Evolutionary conservation across 2,329 filamentous ascomycete species (phyloP), one percentile per base, ranked within the genome.

Genomic region (Exserohilum rostratum): DNA sequence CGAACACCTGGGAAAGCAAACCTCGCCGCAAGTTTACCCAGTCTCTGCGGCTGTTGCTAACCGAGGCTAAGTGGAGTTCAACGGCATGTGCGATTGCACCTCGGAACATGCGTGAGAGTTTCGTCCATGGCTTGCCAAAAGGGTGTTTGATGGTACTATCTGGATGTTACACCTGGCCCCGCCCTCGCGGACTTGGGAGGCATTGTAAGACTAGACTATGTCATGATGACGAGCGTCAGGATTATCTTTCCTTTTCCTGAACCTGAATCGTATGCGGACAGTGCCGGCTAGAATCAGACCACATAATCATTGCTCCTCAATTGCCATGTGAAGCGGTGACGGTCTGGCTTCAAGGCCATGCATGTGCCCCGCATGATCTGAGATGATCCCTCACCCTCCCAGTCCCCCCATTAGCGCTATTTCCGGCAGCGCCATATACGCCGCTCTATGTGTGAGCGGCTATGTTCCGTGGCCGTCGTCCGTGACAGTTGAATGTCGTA

Each of bases 291-390:
- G 30, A 22, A 43, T 30, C 34, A 47, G 30, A 33, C 43, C 20
- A 47, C 25, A 18, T 44, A 30, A 18, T 30, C 6, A 38, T 31
- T 46, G 6, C 25, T 50, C 11, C 13, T 33, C 37, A 9, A 51
- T 58, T 35, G 47, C 33, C 44, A 25, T 49, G 15, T n/a, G 39
- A 37, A 35, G 50, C 42, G 47, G 40, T 47, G 25, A 48, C 25
- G 38, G 42, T 50, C 46, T 57, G 50, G 47, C 20, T 50, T 34
- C 33, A 48, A 25, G 27, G 25, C 40, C 37, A 40, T 30, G 38
- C 46, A 40, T 57, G 33, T 56, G 46, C 50, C 57, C 53, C 57
- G 49, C 53, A 50, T 51, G 34, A 44, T 50, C 33, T 50, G 42
- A 53, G 46, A 25, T 57, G 49, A 50, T 46, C 49, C 53, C 56